Evolutionary conservation across 768 basidiomycete species (phyloP).

Genomic region (Mycena rebaudengoi): DNA sequence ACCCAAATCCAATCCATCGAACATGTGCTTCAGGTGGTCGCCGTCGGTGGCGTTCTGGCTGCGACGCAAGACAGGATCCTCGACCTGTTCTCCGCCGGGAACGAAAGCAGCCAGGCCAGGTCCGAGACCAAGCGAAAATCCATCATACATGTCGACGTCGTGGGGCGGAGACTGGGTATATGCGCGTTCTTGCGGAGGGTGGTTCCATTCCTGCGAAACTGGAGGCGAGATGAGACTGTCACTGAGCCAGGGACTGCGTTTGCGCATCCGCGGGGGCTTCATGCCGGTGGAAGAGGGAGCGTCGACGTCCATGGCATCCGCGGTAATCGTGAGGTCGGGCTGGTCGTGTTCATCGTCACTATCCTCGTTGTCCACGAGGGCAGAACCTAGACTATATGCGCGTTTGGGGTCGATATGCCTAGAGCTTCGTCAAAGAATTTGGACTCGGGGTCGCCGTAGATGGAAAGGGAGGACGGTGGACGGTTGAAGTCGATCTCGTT

Average conservation of each 20-base stretch:
- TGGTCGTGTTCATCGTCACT: conserved; percentile 10
- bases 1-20: too few relatives aligned
- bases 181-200: conserved; percentile 14
- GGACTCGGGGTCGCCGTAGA: conserved; percentile 27
- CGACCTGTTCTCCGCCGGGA: not conserved
- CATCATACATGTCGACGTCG: conserved; percentile 35
- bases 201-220: conserved; percentile 27
- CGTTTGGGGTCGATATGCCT: conserved; percentile 19
- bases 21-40: too few relatives aligned
- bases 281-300: not conserved
- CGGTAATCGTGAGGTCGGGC: conserved; percentile 15
- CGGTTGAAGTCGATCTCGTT: conserved; percentile 29
- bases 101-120: not conserved
- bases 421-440: conserved; percentile 25
- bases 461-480: conserved; percentile 32
- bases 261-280: conserved; percentile 13
- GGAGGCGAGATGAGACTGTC: conserved; percentile 37
- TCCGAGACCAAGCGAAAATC: conserved; percentile 1
- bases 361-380: conserved; percentile 9
- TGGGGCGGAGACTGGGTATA: conserved; percentile 13
- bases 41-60: conserved; percentile 4
- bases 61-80: not conserved
- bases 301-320: conserved; percentile 22
- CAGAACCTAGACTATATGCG: conserved; percentile 15
- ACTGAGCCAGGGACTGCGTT: conserved; percentile 32